Conservation (phyloP, 495 filamentous ascomycete genomes). For the Neurospora sp. region DNA sequence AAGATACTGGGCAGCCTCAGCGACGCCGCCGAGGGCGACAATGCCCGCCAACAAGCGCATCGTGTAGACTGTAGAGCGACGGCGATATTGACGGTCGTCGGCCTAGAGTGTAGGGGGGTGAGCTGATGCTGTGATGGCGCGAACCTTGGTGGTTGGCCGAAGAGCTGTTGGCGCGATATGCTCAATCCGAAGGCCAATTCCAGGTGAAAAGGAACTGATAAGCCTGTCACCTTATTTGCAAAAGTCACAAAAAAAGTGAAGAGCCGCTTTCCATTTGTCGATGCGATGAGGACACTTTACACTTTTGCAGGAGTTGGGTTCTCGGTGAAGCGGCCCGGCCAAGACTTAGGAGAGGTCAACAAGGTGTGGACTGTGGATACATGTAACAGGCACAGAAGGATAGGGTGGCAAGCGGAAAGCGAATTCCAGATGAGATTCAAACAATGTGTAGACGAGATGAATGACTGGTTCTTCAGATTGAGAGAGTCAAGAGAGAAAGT, state of each 20-base stretch:
- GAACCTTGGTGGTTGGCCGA: neutral
- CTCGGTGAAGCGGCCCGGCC: neutral
- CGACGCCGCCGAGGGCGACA: slow-evolving; percentile 40
- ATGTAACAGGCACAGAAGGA: neutral
- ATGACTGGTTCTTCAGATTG: neutral
- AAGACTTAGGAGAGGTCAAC: neutral
- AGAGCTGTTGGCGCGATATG: neutral
- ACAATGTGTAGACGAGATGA: neutral
- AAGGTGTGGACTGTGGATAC: neutral
- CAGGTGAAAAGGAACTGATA: neutral
- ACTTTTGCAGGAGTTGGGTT: neutral
- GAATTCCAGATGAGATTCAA: neutral
- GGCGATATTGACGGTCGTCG: neutral
- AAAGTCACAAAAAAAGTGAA: neutral
- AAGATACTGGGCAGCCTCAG: slow-evolving; percentile 46
- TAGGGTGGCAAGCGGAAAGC: neutral
- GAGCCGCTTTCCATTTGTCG: neutral
- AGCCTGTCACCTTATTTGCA: neutral
- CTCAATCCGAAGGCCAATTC: neutral
- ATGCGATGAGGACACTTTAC: neutral
- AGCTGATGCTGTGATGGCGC: neutral
- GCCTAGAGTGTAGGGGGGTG: neutral
- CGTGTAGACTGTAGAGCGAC: neutral
- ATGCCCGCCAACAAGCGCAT: slow-evolving; percentile 35
- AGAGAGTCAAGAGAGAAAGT: neutral